Evolutionary conservation across 768 basidiomycete genomes (phyloP).

Genomic region (Tulasnella sp.): DNA sequence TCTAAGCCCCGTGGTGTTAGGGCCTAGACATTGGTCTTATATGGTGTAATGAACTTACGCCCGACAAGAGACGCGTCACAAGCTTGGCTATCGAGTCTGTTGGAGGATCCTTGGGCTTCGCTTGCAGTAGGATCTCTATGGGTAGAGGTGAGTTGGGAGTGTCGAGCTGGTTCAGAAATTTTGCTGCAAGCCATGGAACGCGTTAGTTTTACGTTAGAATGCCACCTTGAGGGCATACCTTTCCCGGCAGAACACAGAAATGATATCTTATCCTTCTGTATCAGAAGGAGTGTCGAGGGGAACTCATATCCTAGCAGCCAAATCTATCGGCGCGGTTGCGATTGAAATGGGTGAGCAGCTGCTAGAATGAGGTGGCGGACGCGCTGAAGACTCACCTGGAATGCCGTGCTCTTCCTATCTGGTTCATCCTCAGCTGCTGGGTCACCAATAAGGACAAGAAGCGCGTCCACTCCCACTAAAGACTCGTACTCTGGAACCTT

Average conservation of each 20-base stretch:
- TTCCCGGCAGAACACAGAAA: slow-evolving; percentile 84
- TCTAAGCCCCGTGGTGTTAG: slow-evolving; percentile 31
- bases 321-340: slow-evolving; percentile 42
- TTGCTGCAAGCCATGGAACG: slow-evolving; percentile 41
- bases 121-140: slow-evolving; percentile 66
- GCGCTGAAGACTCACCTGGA: slow-evolving; percentile 54
- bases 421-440: slow-evolving; percentile 78
- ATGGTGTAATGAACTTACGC: slow-evolving; percentile 10
- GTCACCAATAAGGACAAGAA: slow-evolving; percentile 66
- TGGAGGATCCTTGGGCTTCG: slow-evolving; percentile 67
- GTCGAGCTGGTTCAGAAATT: slow-evolving; percentile 66
- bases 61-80: slow-evolving; percentile 35
- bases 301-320: slow-evolving; percentile 98
- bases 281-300: slow-evolving; percentile 82
- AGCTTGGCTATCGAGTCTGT: slow-evolving; percentile 67
- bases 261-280: slow-evolving; percentile 62
- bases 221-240: slow-evolving; percentile 39
- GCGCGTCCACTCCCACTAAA: slow-evolving; percentile 55
- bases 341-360: not conserved
- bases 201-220: not conserved
- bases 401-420: slow-evolving; percentile 80
- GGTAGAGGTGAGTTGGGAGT: slow-evolving; percentile 44
- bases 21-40: not conserved
- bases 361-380: not conserved
- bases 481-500: slow-evolving; percentile 44